Percentiles rank a stretch among this genome's conserved stretches.
phyloP scores from a whole-genome alignment of 1,284 basidiomycete species.

The Tilletia horrida region DNA sequence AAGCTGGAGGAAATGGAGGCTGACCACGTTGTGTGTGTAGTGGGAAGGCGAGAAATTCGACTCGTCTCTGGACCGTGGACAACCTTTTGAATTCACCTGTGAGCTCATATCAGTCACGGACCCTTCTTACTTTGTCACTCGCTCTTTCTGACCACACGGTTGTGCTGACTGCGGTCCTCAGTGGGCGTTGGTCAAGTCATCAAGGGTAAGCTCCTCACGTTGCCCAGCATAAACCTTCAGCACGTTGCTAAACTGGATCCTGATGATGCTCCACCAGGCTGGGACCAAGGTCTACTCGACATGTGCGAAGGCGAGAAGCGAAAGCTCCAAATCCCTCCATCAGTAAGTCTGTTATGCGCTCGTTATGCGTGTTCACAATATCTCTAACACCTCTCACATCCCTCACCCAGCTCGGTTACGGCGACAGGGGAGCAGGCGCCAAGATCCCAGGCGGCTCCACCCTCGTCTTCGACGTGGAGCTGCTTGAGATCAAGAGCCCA shows the following conservation, averaged over 20 bases:
- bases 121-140: no score
- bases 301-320: constrained; percentile 91
- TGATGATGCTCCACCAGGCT: constrained; percentile 53
- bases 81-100: constrained; percentile 60
- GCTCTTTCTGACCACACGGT: no score
- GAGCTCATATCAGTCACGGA: constrained; percentile 18
- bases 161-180: no score
- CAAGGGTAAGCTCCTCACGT: constrained; percentile 43
- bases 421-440: constrained; percentile 69
- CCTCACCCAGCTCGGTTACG: constrained; percentile 57
- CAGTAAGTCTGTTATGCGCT: no score
- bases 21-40: background rate
- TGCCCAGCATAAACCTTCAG: background rate
- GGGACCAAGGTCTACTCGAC: constrained; percentile 60
- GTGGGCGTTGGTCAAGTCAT: constrained; percentile 79
- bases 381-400: background rate
- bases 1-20: no score
- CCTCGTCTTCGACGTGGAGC: constrained; percentile 70
- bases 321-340: constrained; percentile 60
- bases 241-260: background rate
- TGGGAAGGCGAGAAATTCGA: constrained; percentile 76
- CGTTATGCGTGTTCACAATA: no score
- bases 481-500: constrained; percentile 34
- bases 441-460: constrained; percentile 79
- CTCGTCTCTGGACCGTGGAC: constrained; percentile 65